phyloP scores from a whole-genome alignment of 192 early-diverging fungal genomes.

The Globomyces pollinis-pini region DNA sequence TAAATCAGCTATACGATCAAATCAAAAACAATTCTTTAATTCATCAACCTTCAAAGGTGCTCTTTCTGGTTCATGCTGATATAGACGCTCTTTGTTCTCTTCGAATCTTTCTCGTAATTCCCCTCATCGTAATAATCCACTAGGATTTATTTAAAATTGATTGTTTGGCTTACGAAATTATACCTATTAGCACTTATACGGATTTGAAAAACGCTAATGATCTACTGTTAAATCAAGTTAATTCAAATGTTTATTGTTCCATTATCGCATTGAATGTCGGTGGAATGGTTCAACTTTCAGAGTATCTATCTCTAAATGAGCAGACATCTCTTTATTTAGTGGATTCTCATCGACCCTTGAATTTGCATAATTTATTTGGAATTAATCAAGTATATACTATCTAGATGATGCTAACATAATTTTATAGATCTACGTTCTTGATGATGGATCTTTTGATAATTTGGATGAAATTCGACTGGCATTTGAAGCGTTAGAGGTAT shows the following conservation, averaged over 20 bases:
- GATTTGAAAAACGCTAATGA: conserved; percentile 4
- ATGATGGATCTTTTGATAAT: conserved; percentile 74
- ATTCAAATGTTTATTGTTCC: too few relatives aligned
- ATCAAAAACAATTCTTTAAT: too few relatives aligned
- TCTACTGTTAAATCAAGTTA: too few relatives aligned
- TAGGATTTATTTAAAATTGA: conserved; percentile 7
- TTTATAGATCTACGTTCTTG: too few relatives aligned
- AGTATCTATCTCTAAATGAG: conserved; percentile 51
- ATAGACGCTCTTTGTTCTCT: conserved; percentile 6
- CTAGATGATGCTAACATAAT: too few relatives aligned
- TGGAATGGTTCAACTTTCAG: conserved; percentile 63
- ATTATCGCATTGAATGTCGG: conserved; percentile 67
- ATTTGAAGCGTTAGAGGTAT: conserved; percentile 59
- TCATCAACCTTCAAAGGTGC: too few relatives aligned
- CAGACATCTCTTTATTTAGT: conserved; percentile 72
- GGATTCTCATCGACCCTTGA: conserved; percentile 83
- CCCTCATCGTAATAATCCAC: background rate
- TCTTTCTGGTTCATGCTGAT: conserved; percentile 4
- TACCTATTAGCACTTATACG: conserved; percentile 5
- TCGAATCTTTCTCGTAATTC: background rate
- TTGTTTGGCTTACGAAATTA: background rate
- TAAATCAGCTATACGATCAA: too few relatives aligned
- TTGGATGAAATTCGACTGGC: conserved; percentile 52
- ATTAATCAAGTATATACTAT: conserved; percentile 54
- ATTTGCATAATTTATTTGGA: conserved; percentile 73